These are phyloP conservation scores for Clarireedia hainanense DNA, from an alignment of 2,329 filamentous ascomycete genomes.

Conservation along the genomic window DNA sequence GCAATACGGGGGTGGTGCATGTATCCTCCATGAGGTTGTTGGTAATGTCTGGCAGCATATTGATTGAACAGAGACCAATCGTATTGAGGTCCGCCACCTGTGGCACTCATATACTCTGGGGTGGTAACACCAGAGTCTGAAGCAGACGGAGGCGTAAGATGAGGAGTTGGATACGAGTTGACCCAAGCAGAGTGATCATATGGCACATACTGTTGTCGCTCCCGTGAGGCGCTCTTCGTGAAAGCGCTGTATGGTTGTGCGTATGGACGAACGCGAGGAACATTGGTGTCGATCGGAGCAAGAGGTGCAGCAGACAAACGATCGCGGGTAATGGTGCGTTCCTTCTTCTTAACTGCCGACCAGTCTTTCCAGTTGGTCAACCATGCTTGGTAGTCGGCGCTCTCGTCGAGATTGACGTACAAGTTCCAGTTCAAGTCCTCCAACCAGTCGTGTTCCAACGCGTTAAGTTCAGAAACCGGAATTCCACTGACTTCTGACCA, in stretches of 20 bases:
- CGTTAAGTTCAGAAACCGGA: constrained; percentile 58
- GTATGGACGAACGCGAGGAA: constrained; percentile 38
- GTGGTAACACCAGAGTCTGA: constrained; percentile 46
- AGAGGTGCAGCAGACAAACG: constrained; percentile 26
- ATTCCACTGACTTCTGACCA: constrained; percentile 73
- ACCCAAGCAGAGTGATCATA: constrained; percentile 27
- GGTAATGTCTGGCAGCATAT: constrained; percentile 32
- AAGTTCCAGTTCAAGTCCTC: constrained; percentile 59
- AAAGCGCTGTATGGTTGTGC: constrained; percentile 38
- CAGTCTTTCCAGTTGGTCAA: constrained; percentile 59
- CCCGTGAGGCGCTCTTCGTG: constrained; percentile 35
- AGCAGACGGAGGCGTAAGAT: constrained; percentile 45
- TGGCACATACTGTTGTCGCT: constrained; percentile 24
- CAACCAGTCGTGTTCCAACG: constrained; percentile 62
- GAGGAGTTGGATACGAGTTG: constrained; percentile 26
- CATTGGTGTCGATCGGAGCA: constrained; percentile 50
- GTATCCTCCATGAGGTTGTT: constrained; percentile 22
- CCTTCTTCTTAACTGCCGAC: constrained; percentile 37
- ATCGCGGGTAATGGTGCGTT: constrained; percentile 30
- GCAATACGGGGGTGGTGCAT: constrained; percentile 31
- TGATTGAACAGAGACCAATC: constrained; percentile 44
- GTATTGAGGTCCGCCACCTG: constrained; percentile 41
- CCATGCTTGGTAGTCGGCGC: constrained; percentile 57
- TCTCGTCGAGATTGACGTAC: constrained; percentile 57
- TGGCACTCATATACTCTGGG: constrained; percentile 42